Evolutionary conservation across 1,284 basidiomycete species (phyloP).

Genomic region (Ustilago loliicola): DNA sequence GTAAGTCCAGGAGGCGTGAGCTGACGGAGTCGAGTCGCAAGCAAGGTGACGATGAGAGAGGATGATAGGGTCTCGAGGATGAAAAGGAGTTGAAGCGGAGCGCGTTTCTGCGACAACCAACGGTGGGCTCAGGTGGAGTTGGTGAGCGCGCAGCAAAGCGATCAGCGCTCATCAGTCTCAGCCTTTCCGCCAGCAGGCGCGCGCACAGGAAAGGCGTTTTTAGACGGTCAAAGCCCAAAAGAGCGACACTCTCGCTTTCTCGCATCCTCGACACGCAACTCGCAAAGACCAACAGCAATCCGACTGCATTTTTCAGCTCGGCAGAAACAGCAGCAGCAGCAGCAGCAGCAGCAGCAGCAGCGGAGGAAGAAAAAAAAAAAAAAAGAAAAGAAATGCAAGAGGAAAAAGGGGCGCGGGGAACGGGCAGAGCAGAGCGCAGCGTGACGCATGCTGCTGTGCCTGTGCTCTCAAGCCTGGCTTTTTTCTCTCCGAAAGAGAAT

Average conservation of each 20-base stretch:
- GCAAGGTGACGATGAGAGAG: neutral
- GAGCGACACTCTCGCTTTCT: neutral
- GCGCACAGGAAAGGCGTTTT: neutral
- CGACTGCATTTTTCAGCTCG: neutral
- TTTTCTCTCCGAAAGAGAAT: conserved; percentile 5
- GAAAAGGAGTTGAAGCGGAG: neutral
- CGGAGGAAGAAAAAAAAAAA: neutral
- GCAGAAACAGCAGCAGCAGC: neutral
- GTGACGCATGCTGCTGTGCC: neutral
- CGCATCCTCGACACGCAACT: neutral
- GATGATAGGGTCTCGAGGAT: conserved; percentile 5
- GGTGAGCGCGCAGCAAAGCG: conserved; percentile 14
- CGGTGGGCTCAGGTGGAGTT: conserved; percentile 10
- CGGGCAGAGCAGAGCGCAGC: neutral
- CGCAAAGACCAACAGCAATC: conserved; percentile 2
- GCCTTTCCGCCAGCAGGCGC: conserved; percentile 1
- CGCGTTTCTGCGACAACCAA: conserved; percentile 9
- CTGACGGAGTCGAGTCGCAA: neutral
- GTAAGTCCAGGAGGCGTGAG: neutral
- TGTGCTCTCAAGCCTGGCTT: neutral
- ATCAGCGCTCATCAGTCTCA: neutral
- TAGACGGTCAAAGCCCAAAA: conserved; percentile 14
- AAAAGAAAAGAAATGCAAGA: neutral
- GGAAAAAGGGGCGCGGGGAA: conserved; percentile 14
- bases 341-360: conserved; percentile 3